Evolutionary conservation across 805 yeast species (phyloP), one percentile per base, ranked within the genome.

Genomic region (Pichia gijzeniarum): DNA sequence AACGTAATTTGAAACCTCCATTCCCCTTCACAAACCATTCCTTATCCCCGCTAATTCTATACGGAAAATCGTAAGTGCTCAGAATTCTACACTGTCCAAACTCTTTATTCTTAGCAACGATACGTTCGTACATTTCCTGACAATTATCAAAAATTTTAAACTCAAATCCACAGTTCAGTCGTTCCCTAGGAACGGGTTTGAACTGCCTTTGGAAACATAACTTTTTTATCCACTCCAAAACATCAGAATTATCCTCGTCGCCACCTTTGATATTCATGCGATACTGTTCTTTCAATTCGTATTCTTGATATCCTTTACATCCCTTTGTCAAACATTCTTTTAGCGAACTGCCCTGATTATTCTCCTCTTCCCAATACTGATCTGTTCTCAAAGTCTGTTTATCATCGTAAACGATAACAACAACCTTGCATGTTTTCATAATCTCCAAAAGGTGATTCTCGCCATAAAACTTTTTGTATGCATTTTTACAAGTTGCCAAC

Each of bases 331-430:
- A 21, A 10, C 28, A 56, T 1, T 47, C 38, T 0, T 47, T 39
- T 18, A 71, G 50, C 18, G 64, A 62, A 6, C 72, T 66, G 25
- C 75, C 76, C 50, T 69, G 62, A 7, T 54, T 49, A 45, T 17
- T 13, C 9, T 30, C 27, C 21, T 39, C 41, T 8, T 6, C 21
- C 41, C 41, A 39, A 21, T 65, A 71, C 1, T 72, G 72, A 1
- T 73, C 74, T 70, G 70, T 70, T 51, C 76, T 57, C 14, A 71
- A 49, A 3, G 74, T 65, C 50, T 71, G 76, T 35, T 68, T 71
- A 9, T 65, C 72, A 49, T 72, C 76, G 52, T 67, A 72, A 1
- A 72, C 75, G 34, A 72, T 40, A n/a, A 72, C 56, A 16, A 69
- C 48, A 3, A 68, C 69, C 48, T 69, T 70, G 4, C 67, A 58